Percentiles rank a stretch among this genome's conserved stretches.
phyloP scores from a whole-genome alignment of 805 yeast species.

The Candida michaelii region DNA sequence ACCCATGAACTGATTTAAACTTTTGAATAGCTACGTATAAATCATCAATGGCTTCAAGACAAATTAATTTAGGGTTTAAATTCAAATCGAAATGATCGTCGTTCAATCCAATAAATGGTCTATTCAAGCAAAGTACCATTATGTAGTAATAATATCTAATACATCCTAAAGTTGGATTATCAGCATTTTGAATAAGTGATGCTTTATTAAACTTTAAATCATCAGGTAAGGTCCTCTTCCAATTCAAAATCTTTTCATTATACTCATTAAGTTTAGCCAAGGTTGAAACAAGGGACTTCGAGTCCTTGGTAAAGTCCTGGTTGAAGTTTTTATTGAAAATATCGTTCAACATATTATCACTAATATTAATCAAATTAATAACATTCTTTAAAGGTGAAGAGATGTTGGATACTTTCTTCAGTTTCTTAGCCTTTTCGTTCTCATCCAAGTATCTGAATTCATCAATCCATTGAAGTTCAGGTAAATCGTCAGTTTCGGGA shows the following conservation, averaged over 20 bases:
- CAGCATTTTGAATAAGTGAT: slow-evolving; percentile 40
- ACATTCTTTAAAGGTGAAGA: slow-evolving; percentile 45
- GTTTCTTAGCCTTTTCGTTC: slow-evolving; percentile 17
- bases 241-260: slow-evolving; percentile 48
- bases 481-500: slow-evolving; percentile 57
- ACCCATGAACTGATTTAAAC: slow-evolving; percentile 41
- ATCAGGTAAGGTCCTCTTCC: slow-evolving; percentile 52
- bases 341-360: slow-evolving; percentile 46
- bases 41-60: slow-evolving; percentile 43
- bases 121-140: slow-evolving; percentile 55
- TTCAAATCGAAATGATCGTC: slow-evolving; percentile 18
- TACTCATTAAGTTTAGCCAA: slow-evolving; percentile 42
- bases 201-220: slow-evolving; percentile 50
- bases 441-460: slow-evolving; percentile 47
- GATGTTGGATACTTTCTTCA: slow-evolving; percentile 31
- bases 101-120: slow-evolving; percentile 53
- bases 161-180: slow-evolving; percentile 53
- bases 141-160: slow-evolving; percentile 60
- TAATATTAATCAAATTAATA: slow-evolving; percentile 41
- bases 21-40: slow-evolving; percentile 36
- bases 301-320: slow-evolving; percentile 33
- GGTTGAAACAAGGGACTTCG: slow-evolving; percentile 42
- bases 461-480: slow-evolving; percentile 62
- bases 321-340: slow-evolving; percentile 41
- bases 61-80: slow-evolving; percentile 29